A percentile compares a stretch with the other conserved stretches of the same genome.
phyloP scores from a whole-genome alignment of 768 basidiomycete species.

The Lentinula aciculospora region DNA sequence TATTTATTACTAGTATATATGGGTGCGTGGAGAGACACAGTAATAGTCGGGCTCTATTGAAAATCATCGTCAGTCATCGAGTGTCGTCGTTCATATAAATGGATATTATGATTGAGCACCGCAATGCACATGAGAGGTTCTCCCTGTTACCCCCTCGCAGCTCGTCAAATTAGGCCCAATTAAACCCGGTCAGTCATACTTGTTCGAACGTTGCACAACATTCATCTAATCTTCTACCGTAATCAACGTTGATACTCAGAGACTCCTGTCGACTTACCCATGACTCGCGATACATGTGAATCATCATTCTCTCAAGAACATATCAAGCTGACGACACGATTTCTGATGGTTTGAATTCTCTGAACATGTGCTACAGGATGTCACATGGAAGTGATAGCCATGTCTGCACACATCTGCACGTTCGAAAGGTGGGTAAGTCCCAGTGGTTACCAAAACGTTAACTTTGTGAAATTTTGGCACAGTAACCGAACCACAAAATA shows the following conservation, averaged over 20 bases:
- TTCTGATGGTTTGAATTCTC: neutral
- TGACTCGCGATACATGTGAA: constrained; percentile 3
- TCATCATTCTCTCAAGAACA: neutral
- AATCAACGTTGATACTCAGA: neutral
- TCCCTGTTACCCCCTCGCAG: neutral
- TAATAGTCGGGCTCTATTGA: no score
- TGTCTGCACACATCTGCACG: neutral
- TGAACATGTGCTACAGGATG: neutral
- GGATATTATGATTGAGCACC: neutral
- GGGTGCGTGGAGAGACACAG: no score
- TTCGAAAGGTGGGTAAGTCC: neutral
- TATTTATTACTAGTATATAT: no score
- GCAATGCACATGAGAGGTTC: neutral
- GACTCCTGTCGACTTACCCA: neutral
- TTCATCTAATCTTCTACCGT: neutral
- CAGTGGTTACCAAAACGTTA: neutral
- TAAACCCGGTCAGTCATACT: no score
- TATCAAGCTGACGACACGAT: neutral
- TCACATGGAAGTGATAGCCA: neutral
- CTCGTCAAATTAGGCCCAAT: no score
- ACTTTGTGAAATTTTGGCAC: neutral
- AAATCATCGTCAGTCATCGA: no score
- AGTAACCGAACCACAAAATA: neutral
- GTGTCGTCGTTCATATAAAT: no score
- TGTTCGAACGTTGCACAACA: neutral